Percentiles rank a stretch among this genome's conserved stretches.
phyloP scores from a whole-genome alignment of 768 basidiomycete species.

The Krasilnikovozyma curviuscula region DNA sequence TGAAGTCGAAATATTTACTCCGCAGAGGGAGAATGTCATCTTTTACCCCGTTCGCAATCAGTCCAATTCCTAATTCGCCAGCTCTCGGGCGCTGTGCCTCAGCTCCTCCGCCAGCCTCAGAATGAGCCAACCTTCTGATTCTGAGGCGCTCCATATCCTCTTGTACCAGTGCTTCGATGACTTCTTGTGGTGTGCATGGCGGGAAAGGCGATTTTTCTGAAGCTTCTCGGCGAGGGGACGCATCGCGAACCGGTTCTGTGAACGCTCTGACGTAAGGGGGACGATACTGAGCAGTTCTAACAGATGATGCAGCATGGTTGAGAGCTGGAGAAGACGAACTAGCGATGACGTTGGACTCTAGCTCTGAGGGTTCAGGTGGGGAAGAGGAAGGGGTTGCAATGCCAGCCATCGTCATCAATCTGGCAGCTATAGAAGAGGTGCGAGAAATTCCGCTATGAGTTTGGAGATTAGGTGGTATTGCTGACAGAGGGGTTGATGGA shows the following conservation, averaged over 20 bases:
- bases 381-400: neutral
- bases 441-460: constrained; percentile 1
- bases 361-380: neutral
- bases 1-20: constrained; percentile 88
- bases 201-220: neutral
- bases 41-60: constrained; percentile 37
- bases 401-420: constrained; percentile 5
- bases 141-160: constrained; percentile 84
- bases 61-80: constrained; percentile 27
- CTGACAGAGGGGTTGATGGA: neutral
- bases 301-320: too few species aligned
- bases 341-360: too few species aligned
- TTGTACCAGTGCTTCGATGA: constrained; percentile 74
- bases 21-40: constrained; percentile 73
- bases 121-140: constrained; percentile 37
- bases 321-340: too few species aligned
- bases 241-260: neutral
- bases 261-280: too few species aligned
- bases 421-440: constrained; percentile 7
- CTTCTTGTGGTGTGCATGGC: constrained; percentile 46
- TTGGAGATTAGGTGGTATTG: neutral
- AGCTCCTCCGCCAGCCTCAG: constrained; percentile 21
- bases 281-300: too few species aligned
- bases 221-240: neutral
- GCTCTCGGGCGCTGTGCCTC: constrained; percentile 8